Percentiles rank a stretch among this genome's conserved stretches.
Conservation (phyloP, 1,284 basidiomycete genomes). For the Gomphus sp. region DNA sequence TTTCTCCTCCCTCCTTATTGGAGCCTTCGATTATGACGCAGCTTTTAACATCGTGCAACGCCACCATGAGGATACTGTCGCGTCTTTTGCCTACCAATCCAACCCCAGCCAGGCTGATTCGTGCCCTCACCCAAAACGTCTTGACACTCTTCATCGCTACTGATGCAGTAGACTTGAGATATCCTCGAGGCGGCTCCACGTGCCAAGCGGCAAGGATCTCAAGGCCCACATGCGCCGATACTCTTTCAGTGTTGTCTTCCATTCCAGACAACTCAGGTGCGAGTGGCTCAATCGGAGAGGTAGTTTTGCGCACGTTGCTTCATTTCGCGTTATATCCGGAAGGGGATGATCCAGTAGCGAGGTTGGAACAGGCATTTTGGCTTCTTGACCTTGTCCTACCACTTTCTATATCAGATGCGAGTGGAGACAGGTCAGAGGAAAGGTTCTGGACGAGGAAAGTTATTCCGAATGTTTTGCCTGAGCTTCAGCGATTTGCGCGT, state of each 20-base stretch:
- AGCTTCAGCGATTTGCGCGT: slow-evolving; percentile 46
- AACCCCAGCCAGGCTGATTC: slow-evolving; percentile 39
- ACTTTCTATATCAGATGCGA: slow-evolving; percentile 16
- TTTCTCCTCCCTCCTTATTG: slow-evolving; percentile 16
- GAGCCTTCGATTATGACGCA: slow-evolving; percentile 33
- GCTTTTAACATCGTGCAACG: slow-evolving; percentile 43
- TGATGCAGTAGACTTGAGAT: slow-evolving; percentile 35
- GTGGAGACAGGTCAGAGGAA: slow-evolving; percentile 20
- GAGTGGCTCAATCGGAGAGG: slow-evolving; percentile 28
- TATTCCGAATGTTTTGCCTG: slow-evolving; percentile 44
- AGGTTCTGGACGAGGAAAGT: slow-evolving; percentile 42
- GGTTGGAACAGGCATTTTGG: slow-evolving; percentile 43
- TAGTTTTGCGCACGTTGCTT: slow-evolving; percentile 47
- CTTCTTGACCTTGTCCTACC: slow-evolving; percentile 53
- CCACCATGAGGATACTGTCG: slow-evolving; percentile 42
- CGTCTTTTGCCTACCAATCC: slow-evolving; percentile 37
- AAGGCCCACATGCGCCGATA: slow-evolving; percentile 40
- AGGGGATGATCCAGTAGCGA: slow-evolving; percentile 44
- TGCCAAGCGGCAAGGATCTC: slow-evolving; percentile 33
- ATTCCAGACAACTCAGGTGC: slow-evolving; percentile 24
- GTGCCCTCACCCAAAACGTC: slow-evolving; percentile 31
- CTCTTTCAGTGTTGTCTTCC: slow-evolving; percentile 28
- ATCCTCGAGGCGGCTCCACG: slow-evolving; percentile 29
- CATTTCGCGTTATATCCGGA: slow-evolving; percentile 31
- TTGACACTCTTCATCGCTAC: slow-evolving; percentile 50